phyloP scores from a whole-genome alignment of 2,329 filamentous ascomycete genomes.

The Apiospora rasikravindrae region DNA sequence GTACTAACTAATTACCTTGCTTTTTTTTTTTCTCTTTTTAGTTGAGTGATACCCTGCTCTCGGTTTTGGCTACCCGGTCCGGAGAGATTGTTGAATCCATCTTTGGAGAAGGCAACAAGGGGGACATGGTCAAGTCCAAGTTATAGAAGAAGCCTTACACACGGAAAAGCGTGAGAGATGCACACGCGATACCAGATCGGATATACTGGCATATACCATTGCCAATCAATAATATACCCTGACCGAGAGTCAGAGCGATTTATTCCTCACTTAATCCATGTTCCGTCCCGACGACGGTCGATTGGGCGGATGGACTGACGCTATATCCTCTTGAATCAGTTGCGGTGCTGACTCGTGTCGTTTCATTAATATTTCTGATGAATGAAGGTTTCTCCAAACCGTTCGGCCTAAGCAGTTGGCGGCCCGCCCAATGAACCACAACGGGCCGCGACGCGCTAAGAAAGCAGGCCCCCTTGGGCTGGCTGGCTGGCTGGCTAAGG shows the following conservation, averaged over 20 bases:
- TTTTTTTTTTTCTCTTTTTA: conserved; percentile 36
- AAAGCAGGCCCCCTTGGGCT: not conserved
- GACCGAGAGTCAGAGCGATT: not conserved
- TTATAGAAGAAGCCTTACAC: not conserved
- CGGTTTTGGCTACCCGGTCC: conserved; percentile 75
- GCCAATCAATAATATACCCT: not conserved
- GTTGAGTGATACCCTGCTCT: conserved; percentile 83
- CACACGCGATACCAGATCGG: not conserved
- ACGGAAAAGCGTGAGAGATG: not conserved
- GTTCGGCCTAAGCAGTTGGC: not conserved
- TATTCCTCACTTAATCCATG: not conserved
- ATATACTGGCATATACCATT: not conserved
- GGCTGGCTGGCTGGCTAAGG: too few species aligned
- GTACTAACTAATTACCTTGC: not conserved
- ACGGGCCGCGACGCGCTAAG: conserved; percentile 8
- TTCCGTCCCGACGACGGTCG: not conserved
- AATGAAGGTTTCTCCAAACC: not conserved
- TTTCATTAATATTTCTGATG: not conserved
- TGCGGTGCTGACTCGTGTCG: too few species aligned
- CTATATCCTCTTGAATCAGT: not conserved
- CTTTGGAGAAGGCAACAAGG: conserved; percentile 53
- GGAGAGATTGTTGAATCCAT: conserved; percentile 80
- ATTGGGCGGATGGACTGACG: not conserved
- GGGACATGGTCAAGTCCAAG: not conserved
- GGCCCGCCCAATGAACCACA: not conserved